These are phyloP conservation scores for Ustilago sp. DNA, from an alignment of 1,284 basidiomycete species.

Conservation along the genomic window DNA sequence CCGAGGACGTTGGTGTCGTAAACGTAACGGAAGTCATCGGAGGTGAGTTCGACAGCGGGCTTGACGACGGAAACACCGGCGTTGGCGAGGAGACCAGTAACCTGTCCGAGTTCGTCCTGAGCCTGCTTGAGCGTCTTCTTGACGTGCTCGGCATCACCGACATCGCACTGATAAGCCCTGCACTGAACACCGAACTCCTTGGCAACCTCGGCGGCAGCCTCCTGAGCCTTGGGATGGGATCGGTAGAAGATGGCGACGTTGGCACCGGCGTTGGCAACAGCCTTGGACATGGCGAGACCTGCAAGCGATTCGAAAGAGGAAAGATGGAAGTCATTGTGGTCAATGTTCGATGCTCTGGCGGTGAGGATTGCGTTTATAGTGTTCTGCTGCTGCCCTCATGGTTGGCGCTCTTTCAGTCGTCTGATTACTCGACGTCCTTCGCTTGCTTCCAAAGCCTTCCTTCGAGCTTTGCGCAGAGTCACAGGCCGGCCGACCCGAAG, in stretches of 20 bases:
- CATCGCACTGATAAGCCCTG: conserved; percentile 70
- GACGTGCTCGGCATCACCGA: conserved; percentile 64
- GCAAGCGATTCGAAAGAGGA: background rate
- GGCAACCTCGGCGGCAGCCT: conserved; percentile 63
- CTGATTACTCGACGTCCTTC: background rate
- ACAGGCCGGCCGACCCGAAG: background rate
- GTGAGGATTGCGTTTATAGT: background rate
- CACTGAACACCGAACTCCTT: conserved; percentile 66
- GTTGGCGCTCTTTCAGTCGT: no score
- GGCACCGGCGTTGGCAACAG: conserved; percentile 67
- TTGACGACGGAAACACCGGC: conserved; percentile 68
- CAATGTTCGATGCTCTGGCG: background rate
- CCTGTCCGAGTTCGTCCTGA: conserved; percentile 63
- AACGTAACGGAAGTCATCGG: conserved; percentile 68
- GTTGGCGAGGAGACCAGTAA: conserved; percentile 67
- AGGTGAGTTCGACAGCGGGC: conserved; percentile 68
- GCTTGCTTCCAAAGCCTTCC: background rate
- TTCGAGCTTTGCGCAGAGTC: background rate
- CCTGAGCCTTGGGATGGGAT: conserved; percentile 67
- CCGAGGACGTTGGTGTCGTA: conserved; percentile 69
- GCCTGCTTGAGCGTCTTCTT: conserved; percentile 65
- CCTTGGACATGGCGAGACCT: conserved; percentile 68
- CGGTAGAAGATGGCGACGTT: conserved; percentile 69
- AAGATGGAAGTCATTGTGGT: background rate
- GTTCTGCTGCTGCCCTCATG: background rate